Percentiles rank a stretch among this genome's conserved stretches.
Conservation (phyloP, 2,329 filamentous ascomycete genomes). For the Talaromyces sp. region DNA sequence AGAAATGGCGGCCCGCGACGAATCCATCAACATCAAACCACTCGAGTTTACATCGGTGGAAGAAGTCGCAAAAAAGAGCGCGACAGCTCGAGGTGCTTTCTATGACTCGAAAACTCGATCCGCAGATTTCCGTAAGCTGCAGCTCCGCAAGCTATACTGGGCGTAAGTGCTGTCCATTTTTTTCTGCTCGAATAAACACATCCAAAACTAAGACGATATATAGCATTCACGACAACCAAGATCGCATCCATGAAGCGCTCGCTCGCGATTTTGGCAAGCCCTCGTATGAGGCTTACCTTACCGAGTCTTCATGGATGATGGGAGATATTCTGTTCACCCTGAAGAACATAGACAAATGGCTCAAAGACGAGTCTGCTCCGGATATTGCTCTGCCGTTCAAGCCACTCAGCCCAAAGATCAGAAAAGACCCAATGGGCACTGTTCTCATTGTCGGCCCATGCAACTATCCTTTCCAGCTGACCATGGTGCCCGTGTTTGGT, state of each 20-base stretch:
- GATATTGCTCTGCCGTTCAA: constrained; percentile 67
- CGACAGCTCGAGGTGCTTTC: constrained; percentile 64
- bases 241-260: constrained; percentile 69
- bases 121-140: constrained; percentile 73
- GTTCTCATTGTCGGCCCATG: constrained; percentile 86
- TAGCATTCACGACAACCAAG: constrained; percentile 68
- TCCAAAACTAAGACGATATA: not conserved
- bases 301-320: constrained; percentile 73
- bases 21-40: constrained; percentile 27
- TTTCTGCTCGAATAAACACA: not conserved
- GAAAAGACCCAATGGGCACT: constrained; percentile 81
- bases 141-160: constrained; percentile 96
- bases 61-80: constrained; percentile 59
- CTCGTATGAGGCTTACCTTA: constrained; percentile 65
- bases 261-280: constrained; percentile 75
- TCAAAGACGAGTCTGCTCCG: constrained; percentile 70
- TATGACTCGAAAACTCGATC: constrained; percentile 75
- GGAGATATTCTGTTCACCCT: constrained; percentile 76
- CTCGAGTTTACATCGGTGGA: constrained; percentile 63
- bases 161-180: constrained; percentile 46
- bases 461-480: constrained; percentile 88
- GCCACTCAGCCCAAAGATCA: constrained; percentile 67
- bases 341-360: constrained; percentile 74
- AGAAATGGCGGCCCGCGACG: constrained; percentile 8
- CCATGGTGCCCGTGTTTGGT: constrained; percentile 73